Percentiles rank a stretch among this genome's conserved stretches.
phyloP scores from a whole-genome alignment of 305 asterid genomes.

The Fraxinus latifolia region DNA sequence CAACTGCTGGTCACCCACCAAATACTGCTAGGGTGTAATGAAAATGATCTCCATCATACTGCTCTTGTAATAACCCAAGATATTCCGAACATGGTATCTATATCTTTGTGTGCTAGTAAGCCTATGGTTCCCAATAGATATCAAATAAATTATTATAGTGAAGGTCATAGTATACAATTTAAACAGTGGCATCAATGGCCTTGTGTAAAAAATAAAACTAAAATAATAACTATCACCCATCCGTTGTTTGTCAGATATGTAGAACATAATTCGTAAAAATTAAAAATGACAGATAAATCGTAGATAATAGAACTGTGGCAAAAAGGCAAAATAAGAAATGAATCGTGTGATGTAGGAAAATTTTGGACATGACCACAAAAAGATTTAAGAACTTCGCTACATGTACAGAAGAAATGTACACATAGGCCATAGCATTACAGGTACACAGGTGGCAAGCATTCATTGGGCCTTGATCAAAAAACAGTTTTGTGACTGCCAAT shows the following conservation, averaged over 20 bases:
- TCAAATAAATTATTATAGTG: not conserved
- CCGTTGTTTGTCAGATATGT: not conserved
- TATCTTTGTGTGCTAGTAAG: not conserved
- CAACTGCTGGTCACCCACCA: not conserved
- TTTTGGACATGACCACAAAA: constrained; percentile 2
- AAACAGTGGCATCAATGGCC: not conserved
- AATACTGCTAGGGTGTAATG: not conserved
- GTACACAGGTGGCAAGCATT: no score
- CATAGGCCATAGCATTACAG: no score
- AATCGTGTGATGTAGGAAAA: not conserved
- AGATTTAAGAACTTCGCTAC: not conserved
- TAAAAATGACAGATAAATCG: not conserved
- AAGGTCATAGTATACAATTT: not conserved
- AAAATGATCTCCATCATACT: not conserved
- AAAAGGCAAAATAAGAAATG: constrained; percentile 1
- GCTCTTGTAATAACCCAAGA: not conserved
- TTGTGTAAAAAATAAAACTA: not conserved
- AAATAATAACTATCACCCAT: not conserved
- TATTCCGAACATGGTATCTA: not conserved
- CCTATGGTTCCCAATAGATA: not conserved
- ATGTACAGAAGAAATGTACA: no score
- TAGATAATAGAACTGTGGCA: not conserved
- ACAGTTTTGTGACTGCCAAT: no score
- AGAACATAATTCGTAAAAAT: not conserved
- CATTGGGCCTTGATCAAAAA: no score